Conservation (phyloP, 257 asterid genomes). For the Salvia splendens region DNA sequence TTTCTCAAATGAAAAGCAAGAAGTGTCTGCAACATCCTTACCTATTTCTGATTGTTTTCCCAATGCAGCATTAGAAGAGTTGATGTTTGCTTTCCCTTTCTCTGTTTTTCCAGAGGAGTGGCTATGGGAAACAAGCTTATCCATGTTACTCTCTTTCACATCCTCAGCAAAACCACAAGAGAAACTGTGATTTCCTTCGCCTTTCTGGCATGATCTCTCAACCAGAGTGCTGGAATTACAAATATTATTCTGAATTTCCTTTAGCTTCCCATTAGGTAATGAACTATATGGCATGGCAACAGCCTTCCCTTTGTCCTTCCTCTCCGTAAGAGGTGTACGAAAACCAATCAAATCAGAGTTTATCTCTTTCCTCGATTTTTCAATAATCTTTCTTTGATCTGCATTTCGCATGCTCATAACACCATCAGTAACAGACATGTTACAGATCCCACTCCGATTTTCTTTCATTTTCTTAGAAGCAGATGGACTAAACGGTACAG, state of each 20-base stretch:
- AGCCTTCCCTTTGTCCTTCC: slow-evolving; percentile 44
- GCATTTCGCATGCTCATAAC: slow-evolving; percentile 33
- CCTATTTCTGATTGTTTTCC: slow-evolving; percentile 16
- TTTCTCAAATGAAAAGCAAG: slow-evolving; percentile 36
- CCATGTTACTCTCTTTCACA: slow-evolving; percentile 31
- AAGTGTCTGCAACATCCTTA: slow-evolving; percentile 25
- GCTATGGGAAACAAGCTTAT: slow-evolving; percentile 26
- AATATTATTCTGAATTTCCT: slow-evolving; percentile 7
- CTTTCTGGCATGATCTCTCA: slow-evolving; percentile 23
- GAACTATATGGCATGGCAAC: slow-evolving; percentile 32
- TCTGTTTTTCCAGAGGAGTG: slow-evolving; percentile 30
- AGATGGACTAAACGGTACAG: slow-evolving; percentile 26
- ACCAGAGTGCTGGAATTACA: slow-evolving; percentile 19
- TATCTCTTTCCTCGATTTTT: slow-evolving; percentile 16
- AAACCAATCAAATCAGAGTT: slow-evolving; percentile 27
- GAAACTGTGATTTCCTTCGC: slow-evolving; percentile 15
- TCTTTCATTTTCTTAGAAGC: slow-evolving; percentile 28
- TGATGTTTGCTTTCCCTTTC: slow-evolving; percentile 25
- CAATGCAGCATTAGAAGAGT: slow-evolving; percentile 23
- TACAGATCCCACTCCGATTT: slow-evolving; percentile 9
- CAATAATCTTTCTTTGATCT: slow-evolving; percentile 10
- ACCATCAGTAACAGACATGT: slow-evolving; percentile 37
- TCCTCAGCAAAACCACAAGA: slow-evolving; percentile 33
- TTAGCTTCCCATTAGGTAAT: slow-evolving; percentile 27
- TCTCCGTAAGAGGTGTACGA: slow-evolving; percentile 37